These are phyloP conservation scores for Sporothrix phasma DNA, from an alignment of 2,329 filamentous ascomycete species.

Conservation along the genomic window DNA sequence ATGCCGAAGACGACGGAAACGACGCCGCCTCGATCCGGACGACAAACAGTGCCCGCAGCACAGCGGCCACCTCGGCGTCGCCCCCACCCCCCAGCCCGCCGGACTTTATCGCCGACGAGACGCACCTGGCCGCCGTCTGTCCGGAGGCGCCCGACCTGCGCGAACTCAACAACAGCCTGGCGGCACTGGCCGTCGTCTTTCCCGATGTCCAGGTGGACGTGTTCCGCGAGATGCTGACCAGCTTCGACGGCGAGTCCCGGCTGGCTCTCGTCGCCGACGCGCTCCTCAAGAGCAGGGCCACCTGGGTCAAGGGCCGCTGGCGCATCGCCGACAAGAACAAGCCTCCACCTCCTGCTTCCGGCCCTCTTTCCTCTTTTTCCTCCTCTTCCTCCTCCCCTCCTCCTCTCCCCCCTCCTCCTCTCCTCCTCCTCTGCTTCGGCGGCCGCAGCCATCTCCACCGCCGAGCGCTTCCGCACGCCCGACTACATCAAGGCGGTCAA, in stretches of 20 bases:
- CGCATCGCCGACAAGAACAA: conserved; percentile 32
- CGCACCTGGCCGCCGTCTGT: conserved; percentile 39
- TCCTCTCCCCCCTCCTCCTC: background rate
- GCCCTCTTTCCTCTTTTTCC: background rate
- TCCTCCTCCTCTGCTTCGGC: background rate
- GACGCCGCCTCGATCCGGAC: conserved; percentile 8
- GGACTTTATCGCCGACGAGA: conserved; percentile 46
- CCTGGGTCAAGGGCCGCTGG: conserved; percentile 62
- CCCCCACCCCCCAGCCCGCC: conserved; percentile 15
- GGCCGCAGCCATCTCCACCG: conserved; percentile 35
- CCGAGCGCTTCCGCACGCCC: conserved; percentile 57
- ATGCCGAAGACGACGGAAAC: background rate
- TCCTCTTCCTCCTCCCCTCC: conserved; percentile 25
- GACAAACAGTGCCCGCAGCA: background rate
- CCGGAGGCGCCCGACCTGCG: conserved; percentile 52
- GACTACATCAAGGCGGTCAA: conserved; percentile 61
- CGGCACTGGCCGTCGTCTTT: conserved; percentile 60
- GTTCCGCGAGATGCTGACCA: conserved; percentile 69
- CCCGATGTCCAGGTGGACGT: conserved; percentile 75
- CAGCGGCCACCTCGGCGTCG: background rate
- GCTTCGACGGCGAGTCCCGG: conserved; percentile 65
- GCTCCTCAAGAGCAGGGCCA: conserved; percentile 59
- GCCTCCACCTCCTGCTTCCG: conserved; percentile 37
- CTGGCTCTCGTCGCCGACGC: conserved; percentile 68
- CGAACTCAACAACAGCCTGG: conserved; percentile 60